Evolutionary conservation across 2,329 filamentous ascomycete genomes (phyloP), one percentile per base, ranked within the genome.

Genomic region (Fusarium marasasianum): DNA sequence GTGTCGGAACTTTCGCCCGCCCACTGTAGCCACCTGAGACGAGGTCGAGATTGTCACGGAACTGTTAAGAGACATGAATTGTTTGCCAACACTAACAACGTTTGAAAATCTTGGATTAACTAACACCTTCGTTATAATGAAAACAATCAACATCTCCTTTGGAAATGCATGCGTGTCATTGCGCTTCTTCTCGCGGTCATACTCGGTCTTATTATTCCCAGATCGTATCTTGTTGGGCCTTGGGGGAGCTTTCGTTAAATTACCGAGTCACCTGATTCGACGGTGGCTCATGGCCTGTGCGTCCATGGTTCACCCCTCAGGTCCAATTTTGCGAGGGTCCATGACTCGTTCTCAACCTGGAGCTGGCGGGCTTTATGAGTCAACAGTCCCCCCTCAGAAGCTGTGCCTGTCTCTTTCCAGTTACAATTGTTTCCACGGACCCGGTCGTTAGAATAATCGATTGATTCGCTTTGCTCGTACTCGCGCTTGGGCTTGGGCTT

Each of bases 341-440:
- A 78, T 78, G 76, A 78, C 76, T 78, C 76, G 75, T 65, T 68
- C 57, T 40, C 38, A 43, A 57, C 68, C 59, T 53, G 61, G 55
- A 48, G 40, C 40, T 51, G 51, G 45, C 58, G 66, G 71, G 72
- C 76, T 68, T 72, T 78, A 77, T 78, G 76, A 78, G 76, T 78
- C 76, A 78, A 78, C 76, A 12, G 57, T 68, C 48, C 76, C 76
- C 76, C 69, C 70, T 48, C 51, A 63, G 63, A 75, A 62, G 65
- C 45, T 66, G 65, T 57, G 60, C 61, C 64, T 65, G 33, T 50
- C 65, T 66, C 58, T 69, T 74, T 72, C 76, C 74, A 78, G 68
- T 70, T 69, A 56, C 63, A 62, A 72, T 69, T 70, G 63, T 74
- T 74, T 55, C 71, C 71, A 74, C 50, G 35, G 67, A 65, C 71